These are phyloP conservation scores for Theobroma cacao DNA, from an alignment of 345 rosid genomes.

Conservation along the genomic window DNA sequence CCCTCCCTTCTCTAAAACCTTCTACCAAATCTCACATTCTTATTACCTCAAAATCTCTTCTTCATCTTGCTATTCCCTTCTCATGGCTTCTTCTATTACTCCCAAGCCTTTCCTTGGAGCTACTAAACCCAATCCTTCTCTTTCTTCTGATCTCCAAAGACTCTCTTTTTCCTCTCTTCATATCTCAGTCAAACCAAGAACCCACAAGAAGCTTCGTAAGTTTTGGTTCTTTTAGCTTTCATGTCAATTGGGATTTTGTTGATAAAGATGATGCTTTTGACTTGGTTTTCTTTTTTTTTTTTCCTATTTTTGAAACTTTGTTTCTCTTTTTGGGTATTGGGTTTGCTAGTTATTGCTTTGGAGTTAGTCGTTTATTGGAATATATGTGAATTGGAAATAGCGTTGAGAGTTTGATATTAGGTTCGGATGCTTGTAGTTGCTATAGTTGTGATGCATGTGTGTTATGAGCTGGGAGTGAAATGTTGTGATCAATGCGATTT, in stretches of 20 bases:
- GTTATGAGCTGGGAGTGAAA: background rate
- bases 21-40: slow-evolving; percentile 14
- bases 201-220: slow-evolving; percentile 55
- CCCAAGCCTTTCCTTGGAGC: slow-evolving; percentile 50
- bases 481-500: background rate
- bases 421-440: background rate
- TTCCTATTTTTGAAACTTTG: background rate
- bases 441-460: background rate
- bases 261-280: background rate
- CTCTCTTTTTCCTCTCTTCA: slow-evolving; percentile 39
- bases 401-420: background rate
- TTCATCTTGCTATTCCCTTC: slow-evolving; percentile 8
- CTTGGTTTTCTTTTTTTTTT: background rate
- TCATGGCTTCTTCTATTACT: slow-evolving; percentile 59
- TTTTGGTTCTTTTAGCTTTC: background rate
- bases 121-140: slow-evolving; percentile 27
- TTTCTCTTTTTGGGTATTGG: background rate
- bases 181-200: slow-evolving; percentile 40
- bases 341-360: background rate
- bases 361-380: background rate
- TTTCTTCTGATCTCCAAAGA: slow-evolving; percentile 44
- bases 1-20: slow-evolving; percentile 21
- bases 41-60: slow-evolving; percentile 11
- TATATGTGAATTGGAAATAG: background rate
- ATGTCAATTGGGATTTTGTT: background rate